Conservation (phyloP, 2,329 filamentous ascomycete genomes). For the Rhytidhysteron rufulum region DNA sequence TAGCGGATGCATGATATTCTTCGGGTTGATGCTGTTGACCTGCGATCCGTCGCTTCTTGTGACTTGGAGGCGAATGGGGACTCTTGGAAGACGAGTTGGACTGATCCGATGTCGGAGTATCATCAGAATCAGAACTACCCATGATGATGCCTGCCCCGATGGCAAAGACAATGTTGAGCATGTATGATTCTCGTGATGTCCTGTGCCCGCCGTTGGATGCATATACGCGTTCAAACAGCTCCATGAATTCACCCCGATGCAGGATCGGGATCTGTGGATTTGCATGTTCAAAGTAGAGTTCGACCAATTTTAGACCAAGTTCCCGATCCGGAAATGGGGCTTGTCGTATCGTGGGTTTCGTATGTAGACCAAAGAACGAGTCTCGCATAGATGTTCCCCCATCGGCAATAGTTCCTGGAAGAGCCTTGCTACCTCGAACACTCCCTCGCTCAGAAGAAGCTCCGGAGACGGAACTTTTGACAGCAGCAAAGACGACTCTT, state of each 20-base stretch:
- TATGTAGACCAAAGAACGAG: slow-evolving; percentile 95
- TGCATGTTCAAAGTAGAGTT: slow-evolving; percentile 90
- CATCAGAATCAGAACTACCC: slow-evolving; percentile 43
- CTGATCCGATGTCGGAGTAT: slow-evolving; percentile 26
- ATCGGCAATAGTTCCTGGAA: slow-evolving; percentile 47
- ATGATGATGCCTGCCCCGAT: slow-evolving; percentile 93
- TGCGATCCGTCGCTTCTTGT: slow-evolving; percentile 37
- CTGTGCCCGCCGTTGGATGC: slow-evolving; percentile 61
- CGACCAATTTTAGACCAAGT: slow-evolving; percentile 68
- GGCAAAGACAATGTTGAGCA: slow-evolving; percentile 95
- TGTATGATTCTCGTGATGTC: slow-evolving; percentile 79
- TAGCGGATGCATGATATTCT: slow-evolving; percentile 93
- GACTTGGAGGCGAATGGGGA: slow-evolving; percentile 27
- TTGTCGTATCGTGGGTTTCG: slow-evolving; percentile 79
- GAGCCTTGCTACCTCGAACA: slow-evolving; percentile 55
- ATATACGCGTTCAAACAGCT: slow-evolving; percentile 81
- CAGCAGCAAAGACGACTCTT: slow-evolving; percentile 86
- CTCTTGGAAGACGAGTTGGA: slow-evolving; percentile 24
- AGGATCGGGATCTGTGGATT: slow-evolving; percentile 95
- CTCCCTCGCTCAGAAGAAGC: slow-evolving; percentile 60
- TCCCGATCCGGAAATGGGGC: slow-evolving; percentile 78
- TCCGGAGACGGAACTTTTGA: slow-evolving; percentile 67
- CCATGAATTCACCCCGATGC: slow-evolving; percentile 84
- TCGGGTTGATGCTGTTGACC: slow-evolving; percentile 73
- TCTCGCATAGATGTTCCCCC: slow-evolving; percentile 82